Evolutionary conservation across 345 rosid species (phyloP).

Genomic region (Gossypium raimondii): DNA sequence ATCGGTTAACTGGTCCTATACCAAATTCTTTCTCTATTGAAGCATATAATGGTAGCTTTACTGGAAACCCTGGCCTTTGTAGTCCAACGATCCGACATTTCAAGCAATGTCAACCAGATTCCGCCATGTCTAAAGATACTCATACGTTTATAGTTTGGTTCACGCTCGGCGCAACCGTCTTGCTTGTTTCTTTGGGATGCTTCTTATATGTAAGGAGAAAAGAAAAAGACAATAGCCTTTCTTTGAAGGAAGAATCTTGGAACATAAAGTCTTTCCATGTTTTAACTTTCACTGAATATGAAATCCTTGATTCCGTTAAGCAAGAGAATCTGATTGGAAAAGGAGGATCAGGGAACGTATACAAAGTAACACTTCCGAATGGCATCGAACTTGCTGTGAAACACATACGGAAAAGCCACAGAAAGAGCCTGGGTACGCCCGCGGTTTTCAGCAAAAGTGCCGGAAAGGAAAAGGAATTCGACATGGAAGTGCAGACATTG

Average conservation of each 20-base stretch:
- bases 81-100: conserved; percentile 51
- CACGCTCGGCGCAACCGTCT: conserved; percentile 34
- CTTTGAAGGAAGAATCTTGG: conserved; percentile 75
- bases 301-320: conserved; percentile 77
- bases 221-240: conserved; percentile 42
- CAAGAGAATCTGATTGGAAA: conserved; percentile 81
- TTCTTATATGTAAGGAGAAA: conserved; percentile 50
- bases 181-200: conserved; percentile 44
- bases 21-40: conserved; percentile 61
- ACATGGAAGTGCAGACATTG: conserved; percentile 75
- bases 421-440: conserved; percentile 40
- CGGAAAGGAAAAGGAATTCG: conserved; percentile 56
- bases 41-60: conserved; percentile 74
- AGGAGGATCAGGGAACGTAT: conserved; percentile 87
- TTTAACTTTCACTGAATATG: conserved; percentile 64
- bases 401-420: conserved; percentile 51
- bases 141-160: conserved; percentile 46
- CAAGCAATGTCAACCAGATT: conserved; percentile 39
- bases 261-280: conserved; percentile 69
- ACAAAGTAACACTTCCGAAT: conserved; percentile 51
- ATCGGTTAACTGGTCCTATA: conserved; percentile 55
- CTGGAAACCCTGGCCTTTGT: conserved; percentile 68
- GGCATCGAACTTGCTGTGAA: conserved; percentile 85
- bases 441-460: conserved; percentile 52
- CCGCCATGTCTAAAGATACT: conserved; percentile 41